Base-by-base conservation (phyloP, 768 basidiomycete genomes). In the Asterophora lycoperdoides region DNA sequence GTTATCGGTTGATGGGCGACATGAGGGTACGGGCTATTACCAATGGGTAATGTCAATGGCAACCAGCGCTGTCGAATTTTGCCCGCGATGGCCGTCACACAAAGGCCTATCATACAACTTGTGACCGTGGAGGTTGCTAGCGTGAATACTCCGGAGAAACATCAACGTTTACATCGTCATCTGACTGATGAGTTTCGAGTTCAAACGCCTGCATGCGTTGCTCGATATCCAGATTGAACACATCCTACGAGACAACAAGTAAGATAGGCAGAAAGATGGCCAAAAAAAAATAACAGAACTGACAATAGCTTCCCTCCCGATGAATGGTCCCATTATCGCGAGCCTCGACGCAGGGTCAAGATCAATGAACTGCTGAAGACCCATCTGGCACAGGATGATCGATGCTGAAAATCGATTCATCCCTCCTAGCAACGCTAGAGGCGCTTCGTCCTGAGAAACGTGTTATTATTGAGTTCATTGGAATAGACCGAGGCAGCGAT, bases 381-480 rank as follows among this genome's bases (percentile, higher is more conserved):
- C 66, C 6, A 71, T 69, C 49, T 80, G 75, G 44, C 73, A 79
- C 2, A 89, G 65, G 48, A 90, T 74, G 3, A 83, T 64, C n/a
- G 77, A 73, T 5, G 88, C 81, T 1, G 81, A 80, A 59, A 88
- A 86, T 5, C 70, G 65, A 49, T 90, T 90, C 79, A 90, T 81
- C 13, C 84, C 83, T 5, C 71, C 66, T 8, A 79, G 68, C 1
- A 63, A 60, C 0, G 79, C 75, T 41, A 91, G 66, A 54, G 79
- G 73, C 20, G 69, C 67, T 53, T 89, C 87, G 30, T 81, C 79
- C 86, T 88, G 30, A 20, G 26, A 26, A 29, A 15, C 13, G 38
- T 32, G 33, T 45, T 28, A 10, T 47, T n/a, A 38, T 5, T 51
- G 28, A 13, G 14, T 11, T 5, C 2, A 7, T 20, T 41, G 50